These are phyloP conservation scores for Xylariaceae sp. DNA, from an alignment of 2,329 filamentous ascomycete species.

Conservation along the genomic window DNA sequence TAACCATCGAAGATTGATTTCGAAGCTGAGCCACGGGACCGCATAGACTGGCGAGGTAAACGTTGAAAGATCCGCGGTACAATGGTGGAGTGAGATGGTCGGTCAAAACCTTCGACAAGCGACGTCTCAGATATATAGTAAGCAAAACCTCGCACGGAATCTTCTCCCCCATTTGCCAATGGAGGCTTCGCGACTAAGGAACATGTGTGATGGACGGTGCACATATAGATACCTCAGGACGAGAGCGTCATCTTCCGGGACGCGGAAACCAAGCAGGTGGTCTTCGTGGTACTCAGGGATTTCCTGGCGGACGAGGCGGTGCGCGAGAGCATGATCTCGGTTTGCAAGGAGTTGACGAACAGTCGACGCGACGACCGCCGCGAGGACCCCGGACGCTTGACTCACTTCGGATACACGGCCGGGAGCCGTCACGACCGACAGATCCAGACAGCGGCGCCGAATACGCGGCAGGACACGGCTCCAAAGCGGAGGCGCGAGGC, in stretches of 20 bases:
- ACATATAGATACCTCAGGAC: constrained; percentile 7
- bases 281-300: constrained; percentile 19
- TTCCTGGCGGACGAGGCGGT: constrained; percentile 17
- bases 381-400: constrained; percentile 7
- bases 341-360: constrained; percentile 14
- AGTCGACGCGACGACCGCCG: constrained; percentile 12
- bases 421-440: constrained; percentile 8
- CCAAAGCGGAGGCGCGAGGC: constrained; percentile 5
- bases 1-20: too few species aligned
- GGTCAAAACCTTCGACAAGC: constrained; percentile 11
- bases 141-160: too few species aligned
- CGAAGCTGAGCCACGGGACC: too few species aligned
- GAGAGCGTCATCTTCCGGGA: constrained; percentile 24
- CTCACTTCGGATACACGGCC: constrained; percentile 20
- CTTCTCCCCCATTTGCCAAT: too few species aligned
- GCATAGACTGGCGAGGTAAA: constrained; percentile 9
- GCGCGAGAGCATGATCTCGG: constrained; percentile 8
- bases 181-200: too few species aligned
- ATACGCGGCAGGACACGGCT: constrained; percentile 2
- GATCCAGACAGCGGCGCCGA: constrained; percentile 9
- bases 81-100: constrained; percentile 8
- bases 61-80: constrained; percentile 7
- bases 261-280: constrained; percentile 17
- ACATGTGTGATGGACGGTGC: too few species aligned
- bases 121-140: constrained; percentile 13